Evolutionary conservation across 2,329 filamentous ascomycete genomes (phyloP).

Genomic region (Xylaria digitata): DNA sequence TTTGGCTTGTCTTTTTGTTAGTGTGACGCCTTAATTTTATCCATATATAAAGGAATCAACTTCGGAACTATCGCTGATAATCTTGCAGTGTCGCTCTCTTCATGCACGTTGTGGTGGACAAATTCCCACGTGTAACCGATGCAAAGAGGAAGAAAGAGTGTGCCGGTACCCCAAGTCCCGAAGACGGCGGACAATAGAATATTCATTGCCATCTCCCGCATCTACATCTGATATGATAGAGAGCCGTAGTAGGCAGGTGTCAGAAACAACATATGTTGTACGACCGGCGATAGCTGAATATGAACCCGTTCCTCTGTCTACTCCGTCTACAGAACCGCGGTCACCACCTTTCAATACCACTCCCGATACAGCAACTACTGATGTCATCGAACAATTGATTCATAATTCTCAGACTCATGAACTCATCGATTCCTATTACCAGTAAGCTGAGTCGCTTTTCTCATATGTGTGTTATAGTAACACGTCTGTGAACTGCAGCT

Average conservation of each 20-base stretch:
- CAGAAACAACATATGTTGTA: neutral
- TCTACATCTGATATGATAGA: slow-evolving; percentile 2
- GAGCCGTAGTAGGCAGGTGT: neutral
- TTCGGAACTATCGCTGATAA: neutral
- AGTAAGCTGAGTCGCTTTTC: neutral
- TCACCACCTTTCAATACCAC: neutral
- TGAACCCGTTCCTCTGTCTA: neutral
- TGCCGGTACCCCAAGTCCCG: slow-evolving; percentile 8
- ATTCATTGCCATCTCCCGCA: neutral
- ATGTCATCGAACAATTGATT: neutral
- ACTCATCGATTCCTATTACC: neutral
- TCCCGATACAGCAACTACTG: too few species aligned
- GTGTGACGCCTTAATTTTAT: neutral
- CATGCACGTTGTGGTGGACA: slow-evolving; percentile 8
- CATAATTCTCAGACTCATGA: neutral
- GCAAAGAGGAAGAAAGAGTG: slow-evolving; percentile 8
- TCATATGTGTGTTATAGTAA: neutral
- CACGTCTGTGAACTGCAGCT: neutral
- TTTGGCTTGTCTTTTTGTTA: slow-evolving; percentile 7
- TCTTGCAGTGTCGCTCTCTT: slow-evolving; percentile 13
- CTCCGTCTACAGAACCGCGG: too few species aligned
- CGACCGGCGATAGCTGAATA: neutral
- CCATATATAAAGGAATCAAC: neutral
- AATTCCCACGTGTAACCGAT: slow-evolving; percentile 5
- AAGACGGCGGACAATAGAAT: neutral